Evolutionary conservation across 352 stramenopile species (phyloP).

Genomic region (Pelagophyceae sp.): DNA sequence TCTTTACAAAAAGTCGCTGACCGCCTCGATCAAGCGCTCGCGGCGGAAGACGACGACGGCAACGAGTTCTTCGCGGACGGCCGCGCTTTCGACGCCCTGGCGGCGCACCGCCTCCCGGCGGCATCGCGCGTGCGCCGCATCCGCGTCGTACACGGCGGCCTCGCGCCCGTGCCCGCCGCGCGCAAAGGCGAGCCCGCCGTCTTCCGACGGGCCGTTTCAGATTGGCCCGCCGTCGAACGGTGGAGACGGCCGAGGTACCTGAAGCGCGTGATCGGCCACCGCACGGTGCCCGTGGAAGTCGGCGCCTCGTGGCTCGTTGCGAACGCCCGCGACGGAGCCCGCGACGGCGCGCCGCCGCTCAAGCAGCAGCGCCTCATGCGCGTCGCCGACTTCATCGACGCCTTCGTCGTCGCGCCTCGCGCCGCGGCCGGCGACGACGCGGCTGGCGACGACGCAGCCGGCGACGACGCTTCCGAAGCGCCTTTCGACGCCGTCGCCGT

Average conservation of each 20-base stretch:
- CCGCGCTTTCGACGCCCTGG: constrained; percentile 1
- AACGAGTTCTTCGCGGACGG: not conserved
- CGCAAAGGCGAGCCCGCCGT: not conserved
- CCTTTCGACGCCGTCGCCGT: not conserved
- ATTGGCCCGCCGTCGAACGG: constrained; percentile 18
- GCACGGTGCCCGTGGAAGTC: constrained; percentile 25
- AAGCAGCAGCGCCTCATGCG: constrained; percentile 19
- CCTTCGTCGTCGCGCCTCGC: not conserved
- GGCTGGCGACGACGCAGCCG: not conserved
- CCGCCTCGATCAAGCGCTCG: too few species aligned
- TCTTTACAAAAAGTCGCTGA: too few species aligned
- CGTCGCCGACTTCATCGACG: constrained; percentile 18
- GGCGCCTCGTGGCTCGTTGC: too few species aligned
- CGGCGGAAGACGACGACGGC: too few species aligned
- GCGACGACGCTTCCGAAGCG: not conserved
- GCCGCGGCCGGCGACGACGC: too few species aligned
- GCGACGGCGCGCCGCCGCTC: not conserved
- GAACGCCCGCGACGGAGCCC: not conserved
- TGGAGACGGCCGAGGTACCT: constrained; percentile 19
- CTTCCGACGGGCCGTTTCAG: not conserved
- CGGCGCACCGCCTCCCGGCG: not conserved
- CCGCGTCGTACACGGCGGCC: not conserved
- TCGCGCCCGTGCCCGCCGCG: not conserved
- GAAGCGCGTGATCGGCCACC: not conserved
- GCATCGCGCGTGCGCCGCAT: constrained; percentile 2